phyloP scores from a whole-genome alignment of 768 basidiomycete species.

The Hypholoma fasciculare region DNA sequence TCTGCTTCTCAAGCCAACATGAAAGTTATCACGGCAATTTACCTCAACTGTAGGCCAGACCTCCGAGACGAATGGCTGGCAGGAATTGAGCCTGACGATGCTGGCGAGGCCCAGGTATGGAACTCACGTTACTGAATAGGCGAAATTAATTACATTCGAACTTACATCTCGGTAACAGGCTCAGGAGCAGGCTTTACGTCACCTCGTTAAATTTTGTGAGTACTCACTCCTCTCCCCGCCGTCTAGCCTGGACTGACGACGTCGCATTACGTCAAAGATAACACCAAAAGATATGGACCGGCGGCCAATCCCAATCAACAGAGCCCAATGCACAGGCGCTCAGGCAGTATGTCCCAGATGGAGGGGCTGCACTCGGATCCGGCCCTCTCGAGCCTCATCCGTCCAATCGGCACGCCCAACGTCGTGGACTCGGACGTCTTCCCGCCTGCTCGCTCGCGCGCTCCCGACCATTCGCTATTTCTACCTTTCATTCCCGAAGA shows the following conservation, averaged over 20 bases:
- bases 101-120: conserved; percentile 86
- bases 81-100: conserved; percentile 88
- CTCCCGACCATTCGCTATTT: conserved; percentile 81
- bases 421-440: conserved; percentile 88
- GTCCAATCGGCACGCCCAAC: conserved; percentile 75
- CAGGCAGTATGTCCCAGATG: conserved; percentile 81
- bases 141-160: background rate
- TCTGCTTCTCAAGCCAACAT: conserved; percentile 74
- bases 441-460: conserved; percentile 88
- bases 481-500: conserved; percentile 92
- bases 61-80: conserved; percentile 97
- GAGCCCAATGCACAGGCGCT: conserved; percentile 64
- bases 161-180: conserved; percentile 47
- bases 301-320: conserved; percentile 52
- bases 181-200: conserved; percentile 92
- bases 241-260: conserved; percentile 3
- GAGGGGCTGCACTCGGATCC: conserved; percentile 77
- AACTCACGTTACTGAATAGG: background rate
- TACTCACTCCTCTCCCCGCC: conserved; percentile 10
- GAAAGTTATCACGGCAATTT: conserved; percentile 99
- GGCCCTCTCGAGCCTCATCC: conserved; percentile 72
- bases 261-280: conserved; percentile 51
- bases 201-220: conserved; percentile 93
- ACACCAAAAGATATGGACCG: conserved; percentile 85
- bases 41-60: conserved; percentile 95